Base-by-base conservation (phyloP, 2,329 filamentous ascomycete species). In the Taxawa tesnikishii region DNA sequence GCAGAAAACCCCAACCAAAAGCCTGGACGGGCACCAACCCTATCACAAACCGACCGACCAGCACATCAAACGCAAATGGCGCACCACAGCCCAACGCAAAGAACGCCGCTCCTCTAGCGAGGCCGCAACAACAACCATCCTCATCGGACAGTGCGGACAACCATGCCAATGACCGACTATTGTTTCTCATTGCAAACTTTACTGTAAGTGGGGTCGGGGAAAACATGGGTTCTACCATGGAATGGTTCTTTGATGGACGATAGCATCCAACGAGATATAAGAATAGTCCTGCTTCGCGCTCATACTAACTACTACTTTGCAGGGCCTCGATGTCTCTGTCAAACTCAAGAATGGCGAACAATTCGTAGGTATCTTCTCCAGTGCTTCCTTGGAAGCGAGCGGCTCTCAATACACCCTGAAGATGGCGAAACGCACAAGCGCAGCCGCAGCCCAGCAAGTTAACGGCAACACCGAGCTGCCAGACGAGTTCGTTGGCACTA, bases 11-110 rank as follows among this genome's bases (percentile, higher is more conserved):
- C 51, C 61, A 17, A 43, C 68, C 67, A 43, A 74, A 70, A 53
- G 70, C 70, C 47, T 78, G 73, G 73, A 63, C 65, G 47, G 70
- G 69, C 45, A 64, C 67, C 35, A 77, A 77, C 50, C 69, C 72
- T 27, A 67, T 74, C 49, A 73, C 69, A 13, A 69, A 75, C 44
- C 67, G 69, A 43, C 51, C 64, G 28, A 59, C 64, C 15, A 58
- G 56, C 38, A 51, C 60, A 32, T 49, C 54, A 37, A 60, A 64
- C 37, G 60, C 65, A 41, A 77, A 77, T 59, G 73, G 72, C 43
- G 62, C 58, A 39, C 56, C n/a, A n/a, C n/a, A n/a, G n/a, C n/a
- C n/a, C n/a, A n/a, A n/a, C n/a, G n/a, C 53, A 25, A 54, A 55
- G 33, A 46, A 11, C n/a, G 9, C 42, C 33, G 32, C 48, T 9